Evolutionary conservation across 176 grass and related monocot genomes (phyloP), one percentile per base, ranked within the genome.

Genomic region (Zoysia pacifica): DNA sequence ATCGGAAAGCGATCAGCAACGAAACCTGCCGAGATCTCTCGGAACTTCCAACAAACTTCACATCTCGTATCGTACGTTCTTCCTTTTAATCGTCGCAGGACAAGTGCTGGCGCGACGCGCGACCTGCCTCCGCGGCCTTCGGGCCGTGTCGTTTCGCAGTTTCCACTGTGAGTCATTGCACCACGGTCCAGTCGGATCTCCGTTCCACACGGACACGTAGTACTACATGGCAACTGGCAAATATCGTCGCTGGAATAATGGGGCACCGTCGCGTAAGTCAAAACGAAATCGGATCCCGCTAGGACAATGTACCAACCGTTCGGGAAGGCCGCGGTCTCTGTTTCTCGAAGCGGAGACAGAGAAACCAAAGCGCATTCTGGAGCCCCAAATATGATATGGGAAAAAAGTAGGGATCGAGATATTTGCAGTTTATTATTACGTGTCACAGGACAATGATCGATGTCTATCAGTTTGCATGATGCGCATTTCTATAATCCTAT

Each of bases 231-330:
- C 61, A 15, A 56, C 0, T 28, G 28, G 28, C 28, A 75, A 67
- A 56, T 37, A 58, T 59, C 15, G 6, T 69, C 72, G 5, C 81
- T 52, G 10, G 50, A 28, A 28, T 28, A 28, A 11, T 4, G 50
- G 12, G 36, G 50, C 62, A 45, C 19, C 9, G 9, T 42, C 41
- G 15, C 59, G 28, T 19, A 36, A 41, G 20, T 46, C 35, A 50
- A 40, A 79, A 67, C 3, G 16, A 59, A 55, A 79, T 35, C 15
- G 15, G 69, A 79, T 79, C 69, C 41, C 16, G 28, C 69, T 8
- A 55, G 62, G 41, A 74, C 69, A 73, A 67, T 28, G 60, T 46
- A 28, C 43, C 5, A 41, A 77, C 41, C 11, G 18, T 35, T 42
- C 35, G 7, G 47, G 15, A 55, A 37, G 16, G 16, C 0, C 47